Evolutionary conservation across 495 filamentous ascomycete species (phyloP), one percentile per base, ranked within the genome.

Genomic region (Penicillium chermesinum): DNA sequence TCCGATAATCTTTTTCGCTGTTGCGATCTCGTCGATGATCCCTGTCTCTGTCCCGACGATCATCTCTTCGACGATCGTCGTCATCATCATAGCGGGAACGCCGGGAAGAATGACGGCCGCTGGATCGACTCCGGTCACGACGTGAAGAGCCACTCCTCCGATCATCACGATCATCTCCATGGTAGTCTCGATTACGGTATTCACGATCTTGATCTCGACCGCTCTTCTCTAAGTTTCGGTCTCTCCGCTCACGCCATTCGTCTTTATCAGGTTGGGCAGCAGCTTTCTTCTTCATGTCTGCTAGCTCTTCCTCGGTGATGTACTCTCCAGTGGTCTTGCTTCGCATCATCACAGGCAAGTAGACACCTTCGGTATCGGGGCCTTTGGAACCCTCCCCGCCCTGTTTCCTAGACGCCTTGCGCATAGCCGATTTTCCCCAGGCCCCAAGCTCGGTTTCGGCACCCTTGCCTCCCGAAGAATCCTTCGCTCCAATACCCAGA

Each of bases 401-500:
- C 43, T 68, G 64, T 50, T 77, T 78, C 46, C 70, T 68, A 6
- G 74, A 74, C 35, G 71, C 69, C 48, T 75, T 74, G 53, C 75
- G 74, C 68, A 82, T 86, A 25, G 79, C 78, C 4, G 76, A 76
- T 61, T 84, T 86, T 1, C 82, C 85, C 83, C 86, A 89, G 0
- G 81, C 80, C 2, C 87, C 87, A 12, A 86, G 58, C 53, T 95
- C 90, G 35, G 85, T 80, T 35, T 86, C 87, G 10, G 81, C 82
- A 15, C 86, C 85, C 57, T 84, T 86, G 2, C 79, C 78, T 16
- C 61, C 62, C 12, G 65, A 63, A 12, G 59, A 44, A 62, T 74
- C 71, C 53, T 87, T 88, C 8, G 87, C 87, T 2, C 93, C 93
- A 22, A 99, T 83, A 0, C 94, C 93, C 20, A 96, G 70, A 34